These are phyloP conservation scores for Coriaria nepalensis DNA, from an alignment of 306 rosid species.

Conservation along the genomic window DNA sequence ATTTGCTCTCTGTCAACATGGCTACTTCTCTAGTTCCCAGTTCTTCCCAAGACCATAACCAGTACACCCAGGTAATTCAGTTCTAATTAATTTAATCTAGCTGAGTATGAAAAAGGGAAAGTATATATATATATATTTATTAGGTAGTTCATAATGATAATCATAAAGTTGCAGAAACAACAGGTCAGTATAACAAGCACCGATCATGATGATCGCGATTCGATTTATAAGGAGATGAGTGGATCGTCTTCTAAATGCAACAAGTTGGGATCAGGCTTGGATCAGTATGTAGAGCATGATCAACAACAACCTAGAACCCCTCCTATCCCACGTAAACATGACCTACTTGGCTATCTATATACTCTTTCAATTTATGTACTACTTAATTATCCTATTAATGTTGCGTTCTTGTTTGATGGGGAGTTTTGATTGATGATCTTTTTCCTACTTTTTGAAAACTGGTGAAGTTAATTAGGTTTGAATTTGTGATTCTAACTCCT, in stretches of 20 bases:
- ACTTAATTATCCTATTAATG: neutral
- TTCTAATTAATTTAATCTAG: neutral
- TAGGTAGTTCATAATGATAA: too few relatives aligned
- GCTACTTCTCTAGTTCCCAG: conserved; percentile 8
- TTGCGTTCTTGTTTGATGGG: too few relatives aligned
- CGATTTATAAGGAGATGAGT: conserved; percentile 30
- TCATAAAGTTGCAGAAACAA: conserved; percentile 24
- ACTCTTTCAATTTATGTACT: conserved; percentile 8
- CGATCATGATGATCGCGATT: conserved; percentile 22
- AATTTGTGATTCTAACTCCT: too few relatives aligned
- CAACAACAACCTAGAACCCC: conserved; percentile 45
- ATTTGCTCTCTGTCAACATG: conserved; percentile 76
- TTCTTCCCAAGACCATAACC: too few relatives aligned
- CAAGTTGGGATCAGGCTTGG: conserved; percentile 23
- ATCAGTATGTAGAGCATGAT: conserved; percentile 41
- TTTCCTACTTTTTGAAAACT: too few relatives aligned
- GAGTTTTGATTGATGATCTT: too few relatives aligned
- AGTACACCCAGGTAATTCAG: neutral
- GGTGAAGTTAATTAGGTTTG: too few relatives aligned
- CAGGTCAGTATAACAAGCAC: conserved; percentile 11
- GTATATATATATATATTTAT: too few relatives aligned
- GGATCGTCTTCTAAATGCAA: conserved; percentile 60
- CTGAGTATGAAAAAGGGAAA: neutral
- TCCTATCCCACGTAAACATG: conserved; percentile 70
- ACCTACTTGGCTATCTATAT: too few relatives aligned